phyloP scores from a whole-genome alignment of 441 rosid species.

The Croton setiger region DNA sequence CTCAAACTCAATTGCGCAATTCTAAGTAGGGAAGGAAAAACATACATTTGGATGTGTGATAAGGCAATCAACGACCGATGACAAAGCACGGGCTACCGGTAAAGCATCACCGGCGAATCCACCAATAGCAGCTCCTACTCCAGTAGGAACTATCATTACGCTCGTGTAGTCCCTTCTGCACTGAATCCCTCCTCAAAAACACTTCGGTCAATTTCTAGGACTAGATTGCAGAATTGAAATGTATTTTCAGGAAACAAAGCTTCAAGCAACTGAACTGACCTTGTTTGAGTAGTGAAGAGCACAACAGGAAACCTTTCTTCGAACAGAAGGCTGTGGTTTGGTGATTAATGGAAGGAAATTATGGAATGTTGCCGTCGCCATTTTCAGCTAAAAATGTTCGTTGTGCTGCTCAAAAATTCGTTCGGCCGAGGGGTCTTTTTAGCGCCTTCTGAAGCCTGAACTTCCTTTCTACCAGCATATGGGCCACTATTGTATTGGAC shows the following conservation, averaged over 20 bases:
- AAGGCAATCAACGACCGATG: conserved; percentile 64
- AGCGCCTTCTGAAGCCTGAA: not conserved
- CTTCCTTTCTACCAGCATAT: not conserved
- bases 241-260: too few species aligned
- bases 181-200: conserved; percentile 21
- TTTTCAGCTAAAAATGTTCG: conserved; percentile 14
- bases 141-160: conserved; percentile 62
- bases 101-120: conserved; percentile 69
- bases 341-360: conserved; percentile 14
- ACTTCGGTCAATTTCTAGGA: not conserved
- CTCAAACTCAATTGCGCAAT: not conserved
- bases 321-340: conserved; percentile 18
- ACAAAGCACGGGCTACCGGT: conserved; percentile 53
- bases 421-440: not conserved
- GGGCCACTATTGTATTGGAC: too few species aligned
- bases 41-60: conserved; percentile 58
- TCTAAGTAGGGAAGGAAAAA: not conserved
- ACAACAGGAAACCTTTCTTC: conserved; percentile 23
- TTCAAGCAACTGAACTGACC: conserved; percentile 19
- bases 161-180: conserved; percentile 53
- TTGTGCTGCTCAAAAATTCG: not conserved
- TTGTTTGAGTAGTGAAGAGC: conserved; percentile 26
- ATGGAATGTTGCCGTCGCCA: conserved; percentile 23
- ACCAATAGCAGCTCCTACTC: conserved; percentile 62
- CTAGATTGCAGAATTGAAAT: not conserved